Percentiles rank a stretch among this genome's conserved stretches.
phyloP scores from a whole-genome alignment of 1,284 basidiomycete genomes.

The Microbotryomycetes sp. region DNA sequence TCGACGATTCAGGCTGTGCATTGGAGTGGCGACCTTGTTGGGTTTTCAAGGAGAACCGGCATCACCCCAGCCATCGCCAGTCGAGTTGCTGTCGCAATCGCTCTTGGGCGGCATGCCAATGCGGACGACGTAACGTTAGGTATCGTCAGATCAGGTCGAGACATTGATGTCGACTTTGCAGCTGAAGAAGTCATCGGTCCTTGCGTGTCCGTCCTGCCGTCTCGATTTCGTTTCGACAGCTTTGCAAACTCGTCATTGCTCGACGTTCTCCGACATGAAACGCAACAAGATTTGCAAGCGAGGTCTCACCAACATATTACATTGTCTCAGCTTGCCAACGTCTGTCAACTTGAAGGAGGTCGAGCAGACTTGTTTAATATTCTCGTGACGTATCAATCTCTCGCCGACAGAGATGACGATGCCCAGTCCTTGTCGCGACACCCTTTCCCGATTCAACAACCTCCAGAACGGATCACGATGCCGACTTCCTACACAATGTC shows the following conservation, averaged over 20 bases:
- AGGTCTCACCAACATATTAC: constrained; percentile 28
- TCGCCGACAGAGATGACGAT: constrained; percentile 22
- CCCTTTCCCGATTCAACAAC: constrained; percentile 26
- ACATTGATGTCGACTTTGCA: constrained; percentile 26
- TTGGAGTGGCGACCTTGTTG: constrained; percentile 24
- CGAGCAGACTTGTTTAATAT: constrained; percentile 26
- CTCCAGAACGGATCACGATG: constrained; percentile 31
- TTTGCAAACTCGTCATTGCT: constrained; percentile 10
- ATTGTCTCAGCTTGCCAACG: constrained; percentile 13
- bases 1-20: constrained; percentile 10
- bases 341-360: constrained; percentile 6
- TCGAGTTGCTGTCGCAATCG: constrained; percentile 26
- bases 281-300: constrained; percentile 11
- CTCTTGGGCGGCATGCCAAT: constrained; percentile 14
- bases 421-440: neutral
- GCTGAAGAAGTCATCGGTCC: constrained; percentile 34
- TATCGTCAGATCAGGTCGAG: constrained; percentile 32
- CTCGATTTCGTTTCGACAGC: constrained; percentile 10
- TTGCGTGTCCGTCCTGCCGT: constrained; percentile 33
- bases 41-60: constrained; percentile 16
- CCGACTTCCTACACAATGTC: constrained; percentile 32
- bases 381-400: constrained; percentile 31
- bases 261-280: constrained; percentile 17
- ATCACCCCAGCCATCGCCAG: constrained; percentile 33
- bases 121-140: constrained; percentile 27